Base-by-base conservation (phyloP, 306 rosid genomes). In the Abrus precatorius region DNA sequence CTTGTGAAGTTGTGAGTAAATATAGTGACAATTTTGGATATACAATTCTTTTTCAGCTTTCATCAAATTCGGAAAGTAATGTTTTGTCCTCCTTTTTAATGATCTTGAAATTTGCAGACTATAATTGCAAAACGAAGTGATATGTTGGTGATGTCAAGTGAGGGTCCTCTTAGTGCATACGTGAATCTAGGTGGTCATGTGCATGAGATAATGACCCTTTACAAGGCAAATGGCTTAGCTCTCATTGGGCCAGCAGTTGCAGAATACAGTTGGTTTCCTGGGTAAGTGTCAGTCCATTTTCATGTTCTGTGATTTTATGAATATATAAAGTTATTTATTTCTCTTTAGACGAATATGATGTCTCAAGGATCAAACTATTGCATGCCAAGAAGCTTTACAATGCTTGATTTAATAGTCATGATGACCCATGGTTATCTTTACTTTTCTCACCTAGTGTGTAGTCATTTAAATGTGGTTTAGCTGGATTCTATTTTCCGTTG, bases 201-300 rank as follows among this genome's bases (percentile, higher is more conserved):
- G 48, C 97, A 90, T 74, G 99, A 95, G 89, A 85, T 95, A 76
- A 91, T 93, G 89, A 93, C 99, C 29, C 86, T 95, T 66, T 82
- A 89, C 87, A 87, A 84, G 78, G 94, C 92, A 89, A 89, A 74
- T 79, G 96, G 92, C 78, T 88, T 95, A 72, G 89, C 91, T 64
- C 93, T 88, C 28, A 0, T 67, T 57, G 98, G 99, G 72, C 86
- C 44, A 44, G 78, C 99, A 5, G 71, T 3, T 64, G 85, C 87
- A 56, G 91, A 89, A 75, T 93, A 89, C 85, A 95, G 98, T 83
- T 95, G 99, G 99, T 93, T 95, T 89, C 99, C 99, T 75, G 99
- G 99, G 99, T 95, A 89, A 76, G 97, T 32, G 61, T 44, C 57
- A 7, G 53, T 81, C 61, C 66, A 67, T 72, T 75, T 63, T 75